Base-by-base conservation (phyloP, 345 rosid species). In the Limnanthes douglasii region DNA sequence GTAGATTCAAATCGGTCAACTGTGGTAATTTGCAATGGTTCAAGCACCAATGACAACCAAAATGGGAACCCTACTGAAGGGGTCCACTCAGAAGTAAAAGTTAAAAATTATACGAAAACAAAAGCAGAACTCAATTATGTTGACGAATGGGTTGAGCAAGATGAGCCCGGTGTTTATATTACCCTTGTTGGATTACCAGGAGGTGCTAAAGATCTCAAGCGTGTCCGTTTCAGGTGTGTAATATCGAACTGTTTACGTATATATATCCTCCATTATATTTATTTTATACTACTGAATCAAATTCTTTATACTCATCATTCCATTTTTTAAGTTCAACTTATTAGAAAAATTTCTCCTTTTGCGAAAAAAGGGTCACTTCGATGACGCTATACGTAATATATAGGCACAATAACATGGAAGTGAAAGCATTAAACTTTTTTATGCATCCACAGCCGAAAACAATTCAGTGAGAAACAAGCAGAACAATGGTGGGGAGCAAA, bases 401-500 rank as follows among this genome's bases (percentile, higher is more conserved):
- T n/a, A n/a, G n/a, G n/a, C n/a, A n/a, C n/a, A 10, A 14, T 12
- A 19, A 5, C 27, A 8, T 22, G 32, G 12, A 15, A 29, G 3
- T 6, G 14, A 5, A 16, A 31, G 11, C 2, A 7, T 28, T 5
- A 7, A 28, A 11, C 2, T 7, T 17, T 17, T 35, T 33, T 24
- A 14, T 30, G 20, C 6, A 37, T 27, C 16, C 43, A 56, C 71
- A 78, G 92, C 48, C 81, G 85, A 18, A 78, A 64, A 60, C 62
- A 65, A 35, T 78, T 78, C 64, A 71, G 64, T 5, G 92, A 78
- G 63, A 72, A 74, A 38, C 78, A 78, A 61, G 85, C 92, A 8
- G 92, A 72, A 45, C 73, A 71, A 39, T 75, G 92, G 92, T 78
- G 92, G 92, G 70, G 73, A 14, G 64, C 65, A 31, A 78, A 78